Percentiles rank a stretch among this genome's conserved stretches.
These are phyloP conservation scores for Massarina eburnea DNA, from an alignment of 2,329 filamentous ascomycete species.

Conservation along the genomic window DNA sequence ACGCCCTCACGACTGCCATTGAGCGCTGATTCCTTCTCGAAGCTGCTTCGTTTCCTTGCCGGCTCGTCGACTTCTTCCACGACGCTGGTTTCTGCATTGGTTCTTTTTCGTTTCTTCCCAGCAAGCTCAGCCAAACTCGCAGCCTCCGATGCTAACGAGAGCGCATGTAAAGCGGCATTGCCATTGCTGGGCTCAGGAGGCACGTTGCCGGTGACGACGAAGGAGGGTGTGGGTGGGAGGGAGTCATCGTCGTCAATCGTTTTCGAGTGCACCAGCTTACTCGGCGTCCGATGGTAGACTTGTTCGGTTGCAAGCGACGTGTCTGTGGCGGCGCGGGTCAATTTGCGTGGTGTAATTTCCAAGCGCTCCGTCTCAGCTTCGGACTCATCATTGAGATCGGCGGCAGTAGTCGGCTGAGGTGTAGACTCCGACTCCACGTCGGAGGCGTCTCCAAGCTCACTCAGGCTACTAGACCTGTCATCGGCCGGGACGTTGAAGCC, in stretches of 20 bases:
- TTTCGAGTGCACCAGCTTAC: constrained; percentile 40
- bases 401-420: constrained; percentile 22
- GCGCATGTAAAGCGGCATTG: constrained; percentile 31
- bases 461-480: constrained; percentile 79
- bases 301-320: constrained; percentile 38
- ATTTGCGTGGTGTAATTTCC: constrained; percentile 78
- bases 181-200: constrained; percentile 18
- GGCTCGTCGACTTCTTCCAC: constrained; percentile 39
- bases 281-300: constrained; percentile 38
- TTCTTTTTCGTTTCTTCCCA: constrained; percentile 50
- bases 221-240: constrained; percentile 30
- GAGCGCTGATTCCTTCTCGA: constrained; percentile 21
- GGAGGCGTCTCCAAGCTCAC: constrained; percentile 82
- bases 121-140: constrained; percentile 29
- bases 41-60: constrained; percentile 41
- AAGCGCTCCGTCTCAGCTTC: constrained; percentile 95
- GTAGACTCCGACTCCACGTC: constrained; percentile 54
- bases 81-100: constrained; percentile 44
- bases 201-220: constrained; percentile 15
- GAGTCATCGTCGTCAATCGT: constrained; percentile 35
- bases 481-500: constrained; percentile 56
- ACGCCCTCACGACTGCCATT: constrained; percentile 35
- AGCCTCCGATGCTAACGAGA: constrained; percentile 36
- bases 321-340: constrained; percentile 43
- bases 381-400: constrained; percentile 60